Evolutionary conservation across 306 rosid species (phyloP).

Genomic region (Cicer yamashitae): DNA sequence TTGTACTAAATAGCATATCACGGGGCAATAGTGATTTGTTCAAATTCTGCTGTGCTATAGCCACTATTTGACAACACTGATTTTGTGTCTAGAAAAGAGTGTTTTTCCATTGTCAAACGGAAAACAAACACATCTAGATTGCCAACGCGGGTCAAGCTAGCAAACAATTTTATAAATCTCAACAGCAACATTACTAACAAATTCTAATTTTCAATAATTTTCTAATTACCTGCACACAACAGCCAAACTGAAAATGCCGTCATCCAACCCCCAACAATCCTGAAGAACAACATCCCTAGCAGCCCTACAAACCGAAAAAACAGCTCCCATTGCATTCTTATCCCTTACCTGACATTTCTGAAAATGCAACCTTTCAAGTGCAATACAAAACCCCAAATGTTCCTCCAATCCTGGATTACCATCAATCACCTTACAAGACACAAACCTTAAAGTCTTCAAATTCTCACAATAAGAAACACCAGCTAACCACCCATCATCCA

Average conservation of each 20-base stretch:
- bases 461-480: conserved; percentile 77
- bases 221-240: conserved; percentile 67
- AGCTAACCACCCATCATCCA: conserved; percentile 92
- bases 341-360: conserved; percentile 74
- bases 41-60: too few relatives aligned
- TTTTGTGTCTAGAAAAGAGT: background rate
- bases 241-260: conserved; percentile 62
- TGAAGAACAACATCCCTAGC: conserved; percentile 71
- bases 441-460: conserved; percentile 77
- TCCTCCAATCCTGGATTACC: conserved; percentile 66
- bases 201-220: background rate
- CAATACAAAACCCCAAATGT: conserved; percentile 66
- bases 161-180: conserved; percentile 9
- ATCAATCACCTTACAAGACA: conserved; percentile 71
- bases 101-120: background rate
- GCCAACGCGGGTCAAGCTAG: background rate
- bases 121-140: background rate
- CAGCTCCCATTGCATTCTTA: conserved; percentile 55
- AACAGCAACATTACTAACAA: background rate
- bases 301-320: conserved; percentile 62
- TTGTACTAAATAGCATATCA: too few relatives aligned
- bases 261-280: conserved; percentile 86
- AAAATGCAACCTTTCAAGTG: conserved; percentile 74
- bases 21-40: too few relatives aligned
- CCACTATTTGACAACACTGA: too few relatives aligned